A percentile compares a stretch with the other conserved stretches of the same genome.
These are phyloP conservation scores for Exophiala phaeomuriformis DNA, from an alignment of 2,329 filamentous ascomycete species.

Conservation along the genomic window DNA sequence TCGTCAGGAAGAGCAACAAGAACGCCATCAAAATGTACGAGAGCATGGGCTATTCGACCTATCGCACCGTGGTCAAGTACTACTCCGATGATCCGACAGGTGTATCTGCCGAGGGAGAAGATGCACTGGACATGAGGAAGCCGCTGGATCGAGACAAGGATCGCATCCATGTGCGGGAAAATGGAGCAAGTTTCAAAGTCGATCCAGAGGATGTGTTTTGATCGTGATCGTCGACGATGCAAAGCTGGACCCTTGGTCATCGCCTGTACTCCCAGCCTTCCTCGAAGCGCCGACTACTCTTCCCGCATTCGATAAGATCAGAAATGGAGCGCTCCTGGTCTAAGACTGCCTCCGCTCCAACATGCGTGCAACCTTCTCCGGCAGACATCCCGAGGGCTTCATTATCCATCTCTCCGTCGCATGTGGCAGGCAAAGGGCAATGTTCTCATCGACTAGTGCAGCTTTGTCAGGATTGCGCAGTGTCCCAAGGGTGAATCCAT, in stretches of 20 bases:
- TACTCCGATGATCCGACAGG: conserved; percentile 77
- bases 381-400: no score
- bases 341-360: no score
- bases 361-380: no score
- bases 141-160: conserved; percentile 73
- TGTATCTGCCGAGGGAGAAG: conserved; percentile 55
- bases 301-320: no score
- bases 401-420: no score
- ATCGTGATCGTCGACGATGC: neutral
- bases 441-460: no score
- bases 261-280: no score
- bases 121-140: conserved; percentile 97
- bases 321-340: no score
- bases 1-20: conserved; percentile 80
- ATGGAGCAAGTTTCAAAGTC: conserved; percentile 73
- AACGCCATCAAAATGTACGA: conserved; percentile 84
- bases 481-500: no score
- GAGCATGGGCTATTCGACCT: conserved; percentile 86
- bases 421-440: no score
- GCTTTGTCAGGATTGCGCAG: no score
- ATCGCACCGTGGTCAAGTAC: conserved; percentile 79
- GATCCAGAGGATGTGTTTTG: conserved; percentile 71
- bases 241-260: neutral
- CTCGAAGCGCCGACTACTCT: no score
- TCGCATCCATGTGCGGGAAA: conserved; percentile 65